Evolutionary conservation across 2,329 filamentous ascomycete genomes (phyloP), one percentile per base, ranked within the genome.

Genomic region (Trichoderma sp.): DNA sequence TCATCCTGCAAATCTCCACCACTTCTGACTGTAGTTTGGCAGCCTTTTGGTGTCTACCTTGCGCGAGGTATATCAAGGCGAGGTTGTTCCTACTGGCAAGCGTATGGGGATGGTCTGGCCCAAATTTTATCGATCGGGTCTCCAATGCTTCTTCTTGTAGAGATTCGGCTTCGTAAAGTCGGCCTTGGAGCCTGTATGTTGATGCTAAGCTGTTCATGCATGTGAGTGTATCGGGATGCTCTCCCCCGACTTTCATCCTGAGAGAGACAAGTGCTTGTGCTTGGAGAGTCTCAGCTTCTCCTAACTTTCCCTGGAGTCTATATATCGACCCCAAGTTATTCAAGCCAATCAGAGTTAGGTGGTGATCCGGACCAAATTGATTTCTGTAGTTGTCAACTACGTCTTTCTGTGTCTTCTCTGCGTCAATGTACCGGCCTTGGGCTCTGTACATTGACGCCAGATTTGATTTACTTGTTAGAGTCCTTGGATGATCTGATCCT

Each of bases 141-240:
- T 63, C 18, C 4, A 73, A 4, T n/a, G 41, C 33, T 4, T 73
- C 14, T 31, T 27, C 14, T 18, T 59, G 56, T 5, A 66, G 8
- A 16, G 31, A 3, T 33, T 73, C 8, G 11, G 74, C 74, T 0
- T 75, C 31, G 24, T n/a, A 5, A 8, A 31, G 29, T 53, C 21
- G 35, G 16, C 56, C 41, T 41, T 59, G 66, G 3, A 12, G 6
- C n/a, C 31, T 45, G 18, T 50, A 38, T 41, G 31, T 53, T 18
- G n/a, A 33, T 18, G 74, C 74, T 14, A 75, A 14, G 38, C 38
- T 5, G n/a, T 60, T 68, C 53, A 71, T 71, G 68, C 56, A 45
- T 9, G 53, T 12, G 6, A 71, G 35, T 0, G 68, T 71, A 4
- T 71, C 68, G 3, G 68, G 56, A 24, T 71, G 68, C 3, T 71